These are phyloP conservation scores for Picea sitchensis DNA, from an alignment of 75 land plant genomes.

Conservation along the genomic window DNA sequence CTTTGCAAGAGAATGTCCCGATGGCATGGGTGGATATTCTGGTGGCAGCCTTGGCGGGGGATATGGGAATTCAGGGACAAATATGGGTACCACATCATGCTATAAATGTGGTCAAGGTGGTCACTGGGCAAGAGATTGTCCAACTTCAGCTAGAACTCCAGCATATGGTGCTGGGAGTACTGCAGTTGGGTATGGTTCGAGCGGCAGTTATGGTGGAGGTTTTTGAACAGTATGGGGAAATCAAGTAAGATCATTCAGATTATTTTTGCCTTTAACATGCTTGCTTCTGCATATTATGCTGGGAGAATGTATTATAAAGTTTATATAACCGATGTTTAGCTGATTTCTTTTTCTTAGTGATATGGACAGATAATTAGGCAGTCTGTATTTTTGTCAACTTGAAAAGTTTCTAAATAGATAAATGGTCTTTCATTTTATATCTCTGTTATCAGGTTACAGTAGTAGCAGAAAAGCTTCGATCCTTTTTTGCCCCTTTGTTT, in stretches of 20 bases:
- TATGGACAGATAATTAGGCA: not conserved
- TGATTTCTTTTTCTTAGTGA: not conserved
- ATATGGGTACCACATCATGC: conserved; percentile 15
- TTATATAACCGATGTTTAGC: not conserved
- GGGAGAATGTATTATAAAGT: not conserved
- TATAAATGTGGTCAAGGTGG: conserved; percentile 51
- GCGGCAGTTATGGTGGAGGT: not conserved
- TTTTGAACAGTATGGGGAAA: not conserved
- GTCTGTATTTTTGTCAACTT: not conserved
- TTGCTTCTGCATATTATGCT: not conserved
- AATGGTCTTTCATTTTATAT: not conserved
- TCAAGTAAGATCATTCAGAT: not conserved
- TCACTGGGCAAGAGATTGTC: conserved; percentile 56
- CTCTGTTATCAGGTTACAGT: not conserved
- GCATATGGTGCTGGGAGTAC: conserved; percentile 10
- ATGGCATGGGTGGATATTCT: not conserved
- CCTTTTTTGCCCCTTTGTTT: not conserved
- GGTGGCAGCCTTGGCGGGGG: conserved; percentile 17
- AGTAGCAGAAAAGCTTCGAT: not conserved
- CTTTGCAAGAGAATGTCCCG: conserved; percentile 46
- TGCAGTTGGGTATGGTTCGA: conserved; percentile 1
- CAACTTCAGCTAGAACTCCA: not conserved
- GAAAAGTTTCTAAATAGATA: not conserved
- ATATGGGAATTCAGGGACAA: conserved; percentile 6
- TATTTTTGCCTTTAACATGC: too few species aligned